Conservation (phyloP, 306 rosid genomes). For the Malus sieversii region DNA sequence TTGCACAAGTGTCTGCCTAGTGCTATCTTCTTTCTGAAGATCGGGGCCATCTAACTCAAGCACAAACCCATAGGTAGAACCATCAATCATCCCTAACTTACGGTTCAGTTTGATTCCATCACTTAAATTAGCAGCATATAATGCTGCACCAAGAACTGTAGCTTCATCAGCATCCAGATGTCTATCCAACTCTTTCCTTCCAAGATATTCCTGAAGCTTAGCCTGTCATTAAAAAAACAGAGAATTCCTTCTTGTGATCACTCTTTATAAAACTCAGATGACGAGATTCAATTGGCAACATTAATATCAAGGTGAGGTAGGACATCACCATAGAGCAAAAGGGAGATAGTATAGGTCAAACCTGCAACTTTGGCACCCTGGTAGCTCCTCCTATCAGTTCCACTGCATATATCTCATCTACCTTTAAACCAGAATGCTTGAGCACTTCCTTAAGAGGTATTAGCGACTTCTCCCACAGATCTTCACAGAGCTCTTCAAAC, state of each 20-base stretch:
- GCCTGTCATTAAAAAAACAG: slow-evolving; percentile 42
- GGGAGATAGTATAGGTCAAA: slow-evolving; percentile 28
- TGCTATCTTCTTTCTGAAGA: slow-evolving; percentile 65
- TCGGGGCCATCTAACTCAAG: slow-evolving; percentile 72
- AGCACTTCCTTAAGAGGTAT: slow-evolving; percentile 69
- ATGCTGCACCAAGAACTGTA: slow-evolving; percentile 80
- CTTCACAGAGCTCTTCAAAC: slow-evolving; percentile 89
- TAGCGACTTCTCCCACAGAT: slow-evolving; percentile 88
- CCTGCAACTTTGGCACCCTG: slow-evolving; percentile 96
- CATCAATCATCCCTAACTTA: slow-evolving; percentile 95
- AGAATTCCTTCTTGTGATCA: not conserved
- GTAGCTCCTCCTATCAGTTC: slow-evolving; percentile 97
- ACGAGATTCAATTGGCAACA: not conserved
- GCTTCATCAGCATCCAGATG: slow-evolving; percentile 99
- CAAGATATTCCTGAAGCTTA: slow-evolving; percentile 88
- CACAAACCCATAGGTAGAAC: slow-evolving; percentile 78
- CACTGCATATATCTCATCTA: slow-evolving; percentile 74
- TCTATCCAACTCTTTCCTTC: slow-evolving; percentile 83
- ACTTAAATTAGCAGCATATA: slow-evolving; percentile 91
- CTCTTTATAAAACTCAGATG: slow-evolving; percentile 1
- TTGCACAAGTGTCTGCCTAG: slow-evolving; percentile 69
- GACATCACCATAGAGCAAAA: not conserved
- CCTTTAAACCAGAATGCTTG: slow-evolving; percentile 55
- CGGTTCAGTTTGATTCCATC: slow-evolving; percentile 98
- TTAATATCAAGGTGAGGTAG: not conserved